phyloP scores from a whole-genome alignment of 768 basidiomycete species.

The Strobilomyces echinocephalus region DNA sequence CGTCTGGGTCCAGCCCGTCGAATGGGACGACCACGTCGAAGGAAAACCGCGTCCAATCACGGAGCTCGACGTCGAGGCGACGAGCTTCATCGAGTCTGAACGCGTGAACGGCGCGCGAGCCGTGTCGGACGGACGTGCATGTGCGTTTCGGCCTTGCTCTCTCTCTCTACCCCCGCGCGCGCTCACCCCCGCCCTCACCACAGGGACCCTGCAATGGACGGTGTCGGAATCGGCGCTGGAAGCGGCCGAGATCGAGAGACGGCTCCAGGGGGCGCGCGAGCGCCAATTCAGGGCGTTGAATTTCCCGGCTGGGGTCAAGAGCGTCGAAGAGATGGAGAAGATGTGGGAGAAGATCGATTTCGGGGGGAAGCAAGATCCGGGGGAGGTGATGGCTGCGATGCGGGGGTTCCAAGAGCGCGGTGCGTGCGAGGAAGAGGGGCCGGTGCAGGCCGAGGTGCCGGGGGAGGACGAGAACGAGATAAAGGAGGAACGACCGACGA shows the following conservation, averaged over 20 bases:
- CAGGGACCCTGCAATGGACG: constrained; percentile 63
- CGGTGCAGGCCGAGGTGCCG: not conserved
- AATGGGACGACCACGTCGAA: constrained; percentile 37
- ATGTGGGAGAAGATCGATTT: constrained; percentile 32
- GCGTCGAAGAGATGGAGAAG: constrained; percentile 25
- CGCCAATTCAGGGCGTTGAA: constrained; percentile 45
- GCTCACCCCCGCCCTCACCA: constrained; percentile 1
- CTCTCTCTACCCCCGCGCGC: not conserved
- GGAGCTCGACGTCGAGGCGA: constrained; percentile 51
- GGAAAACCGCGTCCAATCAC: constrained; percentile 42
- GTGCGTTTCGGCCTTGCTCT: constrained; percentile 15
- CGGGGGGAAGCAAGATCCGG: constrained; percentile 9
- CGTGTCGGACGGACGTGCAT: constrained; percentile 15
- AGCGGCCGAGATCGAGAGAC: constrained; percentile 33
- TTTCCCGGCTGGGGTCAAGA: constrained; percentile 46
- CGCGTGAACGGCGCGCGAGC: constrained; percentile 38
- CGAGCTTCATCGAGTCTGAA: constrained; percentile 41
- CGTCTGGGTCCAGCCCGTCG: constrained; percentile 63
- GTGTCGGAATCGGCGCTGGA: constrained; percentile 38
- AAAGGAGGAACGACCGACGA: not conserved
- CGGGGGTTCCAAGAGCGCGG: not conserved
- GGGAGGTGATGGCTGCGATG: constrained; percentile 2
- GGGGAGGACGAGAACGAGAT: not conserved
- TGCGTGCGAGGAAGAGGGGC: not conserved
- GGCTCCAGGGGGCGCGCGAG: constrained; percentile 31